These are phyloP conservation scores for Adansonia grandidieri DNA, from an alignment of 441 rosid species.

Conservation along the genomic window DNA sequence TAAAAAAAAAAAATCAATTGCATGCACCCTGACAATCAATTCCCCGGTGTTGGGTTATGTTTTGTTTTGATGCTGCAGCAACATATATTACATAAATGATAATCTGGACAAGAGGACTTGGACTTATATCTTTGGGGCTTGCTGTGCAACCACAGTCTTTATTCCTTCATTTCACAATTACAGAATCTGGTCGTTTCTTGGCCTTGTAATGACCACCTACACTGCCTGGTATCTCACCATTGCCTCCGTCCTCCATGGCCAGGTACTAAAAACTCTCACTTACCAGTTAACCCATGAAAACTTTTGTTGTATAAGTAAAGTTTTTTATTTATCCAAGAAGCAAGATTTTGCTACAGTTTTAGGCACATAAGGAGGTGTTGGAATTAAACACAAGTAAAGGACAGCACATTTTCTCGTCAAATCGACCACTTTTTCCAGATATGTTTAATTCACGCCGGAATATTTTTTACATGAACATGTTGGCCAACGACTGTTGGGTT, in stretches of 20 bases:
- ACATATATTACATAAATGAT: constrained; percentile 79
- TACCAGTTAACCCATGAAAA: not conserved
- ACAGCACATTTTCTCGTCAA: not conserved
- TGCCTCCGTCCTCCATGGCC: constrained; percentile 77
- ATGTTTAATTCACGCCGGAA: not conserved
- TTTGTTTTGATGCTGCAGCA: constrained; percentile 46
- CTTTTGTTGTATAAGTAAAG: too few relatives aligned
- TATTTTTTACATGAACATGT: not conserved
- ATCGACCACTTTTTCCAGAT: not conserved
- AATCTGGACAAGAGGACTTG: constrained; percentile 82
- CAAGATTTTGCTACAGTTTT: too few relatives aligned
- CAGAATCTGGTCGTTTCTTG: constrained; percentile 83
- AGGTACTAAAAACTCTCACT: constrained; percentile 39
- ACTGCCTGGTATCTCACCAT: constrained; percentile 80
- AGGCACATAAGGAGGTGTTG: not conserved
- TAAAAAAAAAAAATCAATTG: not conserved
- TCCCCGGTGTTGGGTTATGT: not conserved
- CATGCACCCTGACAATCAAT: constrained; percentile 7
- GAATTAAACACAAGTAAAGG: not conserved
- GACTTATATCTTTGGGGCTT: constrained; percentile 79
- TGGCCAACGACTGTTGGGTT: constrained; percentile 32
- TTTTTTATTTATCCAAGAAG: too few relatives aligned
- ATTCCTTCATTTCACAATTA: constrained; percentile 83
- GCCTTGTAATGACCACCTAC: constrained; percentile 80
- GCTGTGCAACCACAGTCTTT: constrained; percentile 83